Conservation (phyloP, 805 yeast genomes). For the Blastobotrys mokoenaii region DNA sequence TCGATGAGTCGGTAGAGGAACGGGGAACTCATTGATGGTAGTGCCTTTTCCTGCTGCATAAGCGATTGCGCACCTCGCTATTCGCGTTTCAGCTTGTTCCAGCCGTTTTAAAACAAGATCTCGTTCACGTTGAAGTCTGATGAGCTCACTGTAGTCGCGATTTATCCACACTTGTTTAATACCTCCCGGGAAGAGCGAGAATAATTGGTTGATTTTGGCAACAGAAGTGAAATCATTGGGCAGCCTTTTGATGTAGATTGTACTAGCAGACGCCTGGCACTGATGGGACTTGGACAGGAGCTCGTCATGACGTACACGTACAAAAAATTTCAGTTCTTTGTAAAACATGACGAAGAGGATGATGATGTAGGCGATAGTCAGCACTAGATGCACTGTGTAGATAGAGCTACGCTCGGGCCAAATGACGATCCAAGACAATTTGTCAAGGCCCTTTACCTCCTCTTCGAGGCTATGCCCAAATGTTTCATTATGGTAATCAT, state of each 20-base stretch:
- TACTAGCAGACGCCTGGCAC: conserved; percentile 29
- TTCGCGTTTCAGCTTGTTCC: conserved; percentile 27
- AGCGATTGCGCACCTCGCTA: conserved; percentile 7
- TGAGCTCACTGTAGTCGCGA: conserved; percentile 35
- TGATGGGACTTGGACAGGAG: conserved; percentile 23
- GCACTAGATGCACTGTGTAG: conserved; percentile 53
- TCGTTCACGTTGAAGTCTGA: conserved; percentile 27
- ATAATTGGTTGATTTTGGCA: conserved; percentile 46
- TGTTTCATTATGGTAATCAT: conserved; percentile 12
- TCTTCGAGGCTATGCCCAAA: conserved; percentile 10
- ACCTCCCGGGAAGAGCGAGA: conserved; percentile 46
- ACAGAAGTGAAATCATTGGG: conserved; percentile 37
- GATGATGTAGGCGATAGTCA: conserved; percentile 46
- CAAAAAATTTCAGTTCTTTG: conserved; percentile 46
- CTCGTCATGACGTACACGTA: conserved; percentile 40
- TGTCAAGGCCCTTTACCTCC: conserved; percentile 47
- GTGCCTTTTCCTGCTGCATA: conserved; percentile 1
- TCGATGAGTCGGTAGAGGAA: conserved; percentile 43
- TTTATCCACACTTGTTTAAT: conserved; percentile 55
- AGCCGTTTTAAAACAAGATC: conserved; percentile 26
- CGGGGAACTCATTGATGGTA: conserved; percentile 30
- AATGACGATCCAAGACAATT: conserved; percentile 62
- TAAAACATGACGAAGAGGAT: conserved; percentile 50
- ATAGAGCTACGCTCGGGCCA: conserved; percentile 41
- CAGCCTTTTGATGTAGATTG: conserved; percentile 64